Evolutionary conservation across 2,329 filamentous ascomycete genomes (phyloP).

Genomic region (Fusarium ramigenum): DNA sequence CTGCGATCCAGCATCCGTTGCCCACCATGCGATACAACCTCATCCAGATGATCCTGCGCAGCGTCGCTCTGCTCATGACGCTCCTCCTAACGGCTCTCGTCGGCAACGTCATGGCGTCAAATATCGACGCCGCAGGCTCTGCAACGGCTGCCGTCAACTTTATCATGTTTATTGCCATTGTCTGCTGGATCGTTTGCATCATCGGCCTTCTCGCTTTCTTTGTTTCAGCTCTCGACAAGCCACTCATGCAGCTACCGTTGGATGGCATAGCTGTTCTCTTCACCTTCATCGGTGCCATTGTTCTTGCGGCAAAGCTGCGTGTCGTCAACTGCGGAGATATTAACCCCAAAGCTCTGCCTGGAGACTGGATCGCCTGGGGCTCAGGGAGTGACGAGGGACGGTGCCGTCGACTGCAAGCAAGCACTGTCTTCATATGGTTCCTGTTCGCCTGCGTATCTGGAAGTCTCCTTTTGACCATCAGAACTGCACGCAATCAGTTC

Average conservation of each 20-base stretch:
- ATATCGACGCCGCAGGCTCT: constrained; percentile 54
- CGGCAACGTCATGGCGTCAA: constrained; percentile 66
- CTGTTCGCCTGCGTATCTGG: constrained; percentile 71
- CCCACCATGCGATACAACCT: constrained; percentile 48
- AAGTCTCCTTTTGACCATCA: constrained; percentile 64
- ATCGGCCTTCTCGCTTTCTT: constrained; percentile 68
- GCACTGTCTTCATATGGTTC: constrained; percentile 82
- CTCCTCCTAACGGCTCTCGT: constrained; percentile 65
- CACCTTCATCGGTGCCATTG: constrained; percentile 75
- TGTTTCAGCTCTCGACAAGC: constrained; percentile 61
- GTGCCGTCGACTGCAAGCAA: constrained; percentile 79
- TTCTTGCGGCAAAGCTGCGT: constrained; percentile 74
- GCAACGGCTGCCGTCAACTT: constrained; percentile 65
- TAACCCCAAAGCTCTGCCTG: constrained; percentile 42
- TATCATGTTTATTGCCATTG: constrained; percentile 74
- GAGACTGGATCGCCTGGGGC: constrained; percentile 70
- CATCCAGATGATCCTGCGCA: constrained; percentile 58
- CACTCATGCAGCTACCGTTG: constrained; percentile 62
- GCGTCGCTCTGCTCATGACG: constrained; percentile 60
- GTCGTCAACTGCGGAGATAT: constrained; percentile 73
- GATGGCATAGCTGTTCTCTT: constrained; percentile 72
- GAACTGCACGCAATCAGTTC: constrained; percentile 58
- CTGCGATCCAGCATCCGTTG: constrained; percentile 14
- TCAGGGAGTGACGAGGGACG: constrained; percentile 68
- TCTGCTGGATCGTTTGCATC: constrained; percentile 72